These are phyloP conservation scores for Melaleuca alternifolia DNA, from an alignment of 345 rosid genomes.

Conservation along the genomic window DNA sequence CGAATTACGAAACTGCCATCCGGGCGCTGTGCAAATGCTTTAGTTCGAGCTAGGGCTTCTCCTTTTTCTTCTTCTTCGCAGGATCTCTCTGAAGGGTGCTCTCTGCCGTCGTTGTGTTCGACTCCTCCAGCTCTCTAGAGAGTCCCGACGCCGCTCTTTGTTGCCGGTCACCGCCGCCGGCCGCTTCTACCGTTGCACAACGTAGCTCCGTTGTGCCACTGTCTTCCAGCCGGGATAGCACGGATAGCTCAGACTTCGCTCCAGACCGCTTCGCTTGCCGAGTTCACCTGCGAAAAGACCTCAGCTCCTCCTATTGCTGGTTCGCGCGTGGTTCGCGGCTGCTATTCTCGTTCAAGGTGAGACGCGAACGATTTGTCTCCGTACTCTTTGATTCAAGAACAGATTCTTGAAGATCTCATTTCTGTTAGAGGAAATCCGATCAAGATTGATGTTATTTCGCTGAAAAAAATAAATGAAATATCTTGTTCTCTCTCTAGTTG, in stretches of 20 bases:
- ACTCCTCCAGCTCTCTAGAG: neutral
- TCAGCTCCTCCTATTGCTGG: neutral
- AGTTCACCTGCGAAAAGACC: neutral
- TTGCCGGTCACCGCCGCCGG: neutral
- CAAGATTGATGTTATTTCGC: neutral
- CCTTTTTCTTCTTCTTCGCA: neutral
- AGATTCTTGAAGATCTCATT: neutral
- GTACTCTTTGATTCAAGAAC: neutral
- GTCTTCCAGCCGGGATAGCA: neutral
- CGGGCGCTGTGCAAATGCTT: neutral
- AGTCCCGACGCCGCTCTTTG: neutral
- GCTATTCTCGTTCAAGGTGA: neutral
- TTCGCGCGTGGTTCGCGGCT: neutral
- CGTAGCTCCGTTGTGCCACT: neutral
- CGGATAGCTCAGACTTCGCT: neutral
- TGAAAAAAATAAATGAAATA: too few species aligned
- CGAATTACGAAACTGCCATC: neutral
- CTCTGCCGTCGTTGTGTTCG: neutral
- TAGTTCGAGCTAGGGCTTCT: fast-evolving
- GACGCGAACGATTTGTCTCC: neutral
- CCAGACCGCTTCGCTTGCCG: neutral
- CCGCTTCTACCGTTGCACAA: neutral
- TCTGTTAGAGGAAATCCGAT: neutral
- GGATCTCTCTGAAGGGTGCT: neutral
- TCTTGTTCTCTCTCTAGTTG: neutral